Percentiles rank a stretch among this genome's conserved stretches.
phyloP scores from a whole-genome alignment of 768 basidiomycete species.

The Podaxis sp. region DNA sequence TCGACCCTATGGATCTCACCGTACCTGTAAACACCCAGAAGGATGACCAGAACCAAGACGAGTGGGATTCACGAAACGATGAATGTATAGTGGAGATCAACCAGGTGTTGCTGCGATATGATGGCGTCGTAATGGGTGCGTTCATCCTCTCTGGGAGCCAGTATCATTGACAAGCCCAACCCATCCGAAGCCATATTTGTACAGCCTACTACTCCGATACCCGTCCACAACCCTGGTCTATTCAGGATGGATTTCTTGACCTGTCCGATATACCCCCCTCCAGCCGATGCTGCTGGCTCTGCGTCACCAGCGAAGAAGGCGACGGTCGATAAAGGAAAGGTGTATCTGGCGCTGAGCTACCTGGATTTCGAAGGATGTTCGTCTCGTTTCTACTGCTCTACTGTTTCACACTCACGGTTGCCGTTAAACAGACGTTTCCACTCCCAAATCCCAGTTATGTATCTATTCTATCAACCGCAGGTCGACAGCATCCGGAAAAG shows the following conservation, averaged over 20 bases:
- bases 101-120: slow-evolving; percentile 8
- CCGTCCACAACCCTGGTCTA: slow-evolving; percentile 1
- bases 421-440: slow-evolving; percentile 29
- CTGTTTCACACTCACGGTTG: slow-evolving; percentile 5
- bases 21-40: slow-evolving; percentile 32
- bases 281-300: slow-evolving; percentile 16
- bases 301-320: slow-evolving; percentile 18
- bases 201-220: slow-evolving; percentile 10
- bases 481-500: slow-evolving; percentile 1
- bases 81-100: slow-evolving; percentile 55
- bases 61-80: slow-evolving; percentile 60
- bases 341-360: slow-evolving; percentile 52
- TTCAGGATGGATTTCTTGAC: slow-evolving; percentile 6
- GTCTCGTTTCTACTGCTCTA: slow-evolving; percentile 18
- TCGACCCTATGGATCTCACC: slow-evolving; percentile 44
- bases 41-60: slow-evolving; percentile 30
- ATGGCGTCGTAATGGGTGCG: slow-evolving; percentile 4
- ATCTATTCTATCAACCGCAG: slow-evolving; percentile 10
- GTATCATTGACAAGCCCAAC: not conserved
- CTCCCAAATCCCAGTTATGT: slow-evolving; percentile 38
- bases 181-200: slow-evolving; percentile 4
- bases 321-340: slow-evolving; percentile 26
- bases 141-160: not conserved
- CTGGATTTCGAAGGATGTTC: slow-evolving; percentile 66
- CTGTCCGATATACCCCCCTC: slow-evolving; percentile 15